These are phyloP conservation scores for Aquilaria agallochum DNA, from an alignment of 441 rosid genomes.

Conservation along the genomic window DNA sequence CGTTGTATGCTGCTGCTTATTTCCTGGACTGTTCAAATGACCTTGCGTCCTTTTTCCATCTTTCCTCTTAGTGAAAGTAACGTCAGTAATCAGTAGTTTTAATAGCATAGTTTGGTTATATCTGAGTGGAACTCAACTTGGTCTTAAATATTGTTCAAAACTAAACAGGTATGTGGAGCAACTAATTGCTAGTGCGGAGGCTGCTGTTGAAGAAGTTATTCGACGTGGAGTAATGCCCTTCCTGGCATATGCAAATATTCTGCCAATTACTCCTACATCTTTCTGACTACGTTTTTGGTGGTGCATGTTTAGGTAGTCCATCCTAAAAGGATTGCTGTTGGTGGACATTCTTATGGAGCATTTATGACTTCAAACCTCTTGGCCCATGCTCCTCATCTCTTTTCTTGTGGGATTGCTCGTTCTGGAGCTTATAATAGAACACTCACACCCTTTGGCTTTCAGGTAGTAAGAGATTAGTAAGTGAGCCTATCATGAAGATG, in stretches of 20 bases:
- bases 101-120: no score
- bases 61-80: no score
- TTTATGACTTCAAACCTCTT: constrained; percentile 97
- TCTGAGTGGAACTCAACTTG: no score
- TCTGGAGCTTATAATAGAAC: constrained; percentile 99
- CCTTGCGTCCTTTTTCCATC: no score
- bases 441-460: constrained; percentile 97
- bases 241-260: constrained; percentile 10
- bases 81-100: no score
- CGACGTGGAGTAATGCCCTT: constrained; percentile 62
- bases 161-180: constrained; percentile 82
- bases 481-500: no score
- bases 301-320: constrained; percentile 67
- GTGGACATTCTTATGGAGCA: constrained; percentile 99
- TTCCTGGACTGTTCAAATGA: no score
- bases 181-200: constrained; percentile 92
- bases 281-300: constrained; percentile 16
- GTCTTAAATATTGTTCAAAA: constrained; percentile 2
- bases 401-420: constrained; percentile 92
- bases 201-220: constrained; percentile 96
- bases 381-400: constrained; percentile 97
- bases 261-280: constrained; percentile 9
- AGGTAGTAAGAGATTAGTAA: constrained; percentile 38
- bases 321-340: constrained; percentile 82
- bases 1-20: no score